Base-by-base conservation (phyloP, 1,284 basidiomycete species). In the Cutaneotrichosporon cutaneum region DNA sequence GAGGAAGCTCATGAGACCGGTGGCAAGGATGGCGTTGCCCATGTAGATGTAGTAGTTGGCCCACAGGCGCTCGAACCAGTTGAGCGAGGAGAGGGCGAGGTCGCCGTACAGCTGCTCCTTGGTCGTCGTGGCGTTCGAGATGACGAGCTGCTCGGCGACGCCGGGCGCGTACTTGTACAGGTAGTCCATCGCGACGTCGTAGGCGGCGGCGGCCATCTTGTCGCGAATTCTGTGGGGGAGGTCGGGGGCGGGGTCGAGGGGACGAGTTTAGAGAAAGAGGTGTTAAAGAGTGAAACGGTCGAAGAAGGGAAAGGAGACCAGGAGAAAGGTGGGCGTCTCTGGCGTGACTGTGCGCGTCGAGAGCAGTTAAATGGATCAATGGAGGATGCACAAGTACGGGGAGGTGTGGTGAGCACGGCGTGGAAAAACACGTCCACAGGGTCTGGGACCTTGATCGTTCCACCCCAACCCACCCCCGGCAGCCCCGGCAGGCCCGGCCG, bases 11-110 rank as follows among this genome's bases (percentile, higher is more conserved):
- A 93, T 88, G 65, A 99, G 82, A 64, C 95, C 94, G 0, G 95
- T 99, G 21, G 95, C 96, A 70, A 99, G 85, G 65, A 95, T 80
- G 0, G 94, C 94, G 83, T 96, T 95, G 66, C 87, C 90, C 61
- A 94, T 87, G 82, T 82, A 87, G 58, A 90, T 81, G 77, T 95
- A 94, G 89, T 90, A 94, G 55, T 64, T 64, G n/a, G 76, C 87
- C 92, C 92, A 94, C 70, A 86, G 81, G 59, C 85, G 83, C 80
- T 95, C 92, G 54, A 89, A 70, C 87, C 86, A 90, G 72, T 79
- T 87, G 56, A 94, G 83, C 58, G 85, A 82, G 26, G 83, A 75
- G 61, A 90, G 83, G 78, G 93, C 88, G 54, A 80, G 62, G 55
- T 68, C 77, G 35, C 69, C 68, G 62, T 82, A 82, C 11, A 82